Percentiles rank a stretch among this genome's conserved stretches.
Conservation (phyloP, 176 grass and related monocot genomes). For the Lolium multiflorum region DNA sequence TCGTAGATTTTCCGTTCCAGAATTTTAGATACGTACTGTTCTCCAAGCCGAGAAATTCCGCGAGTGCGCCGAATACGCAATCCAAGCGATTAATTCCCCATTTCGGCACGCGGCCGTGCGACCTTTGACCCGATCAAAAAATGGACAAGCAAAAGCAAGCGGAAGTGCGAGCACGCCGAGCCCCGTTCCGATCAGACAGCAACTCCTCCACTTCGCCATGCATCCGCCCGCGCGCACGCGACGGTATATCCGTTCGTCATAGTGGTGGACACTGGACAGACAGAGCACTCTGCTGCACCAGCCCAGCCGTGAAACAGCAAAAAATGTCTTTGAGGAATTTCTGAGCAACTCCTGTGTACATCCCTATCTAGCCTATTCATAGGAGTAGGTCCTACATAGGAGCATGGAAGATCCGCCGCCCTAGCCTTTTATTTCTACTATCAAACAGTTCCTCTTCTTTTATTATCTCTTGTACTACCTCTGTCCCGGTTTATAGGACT, state of each 20-base stretch:
- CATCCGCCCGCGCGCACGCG: constrained; percentile 2
- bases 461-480: no score
- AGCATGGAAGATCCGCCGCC: no score
- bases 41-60: background rate
- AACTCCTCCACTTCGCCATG: constrained; percentile 17
- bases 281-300: background rate
- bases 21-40: background rate
- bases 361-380: no score
- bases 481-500: no score
- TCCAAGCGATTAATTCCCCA: background rate
- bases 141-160: background rate
- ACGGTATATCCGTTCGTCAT: background rate
- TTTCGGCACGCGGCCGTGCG: background rate
- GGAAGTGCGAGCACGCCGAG: background rate
- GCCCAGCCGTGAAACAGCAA: background rate
- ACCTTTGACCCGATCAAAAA: constrained; percentile 4
- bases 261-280: background rate
- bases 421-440: no score
- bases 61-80: background rate
- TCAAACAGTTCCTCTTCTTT: no score
- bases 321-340: constrained; percentile 2
- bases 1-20: background rate
- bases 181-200: constrained; percentile 3
- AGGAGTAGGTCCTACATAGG: no score
- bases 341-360: no score